A percentile compares a stretch with the other conserved stretches of the same genome.
These are phyloP conservation scores for Nakazawaea wickerhamii DNA, from an alignment of 805 yeast species.

Conservation along the genomic window DNA sequence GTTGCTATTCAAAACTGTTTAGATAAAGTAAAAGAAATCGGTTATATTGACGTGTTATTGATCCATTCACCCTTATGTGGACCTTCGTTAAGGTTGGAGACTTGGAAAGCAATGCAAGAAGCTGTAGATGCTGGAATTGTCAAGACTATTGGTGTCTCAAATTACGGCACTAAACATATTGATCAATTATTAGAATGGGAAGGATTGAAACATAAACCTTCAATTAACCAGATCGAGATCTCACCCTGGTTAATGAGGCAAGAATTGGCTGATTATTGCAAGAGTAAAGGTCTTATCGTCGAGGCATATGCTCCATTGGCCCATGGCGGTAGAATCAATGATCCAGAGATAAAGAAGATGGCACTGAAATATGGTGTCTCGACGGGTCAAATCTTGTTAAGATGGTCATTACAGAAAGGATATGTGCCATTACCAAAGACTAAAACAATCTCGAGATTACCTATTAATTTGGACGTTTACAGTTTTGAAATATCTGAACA, in stretches of 20 bases:
- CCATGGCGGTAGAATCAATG: constrained; percentile 52
- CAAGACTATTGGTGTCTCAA: constrained; percentile 73
- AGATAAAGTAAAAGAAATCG: constrained; percentile 43
- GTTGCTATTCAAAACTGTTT: constrained; percentile 54
- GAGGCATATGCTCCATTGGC: constrained; percentile 79
- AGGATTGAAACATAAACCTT: constrained; percentile 51
- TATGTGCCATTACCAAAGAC: constrained; percentile 70
- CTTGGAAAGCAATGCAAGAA: constrained; percentile 74
- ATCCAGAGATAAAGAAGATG: constrained; percentile 45
- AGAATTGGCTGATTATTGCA: constrained; percentile 58
- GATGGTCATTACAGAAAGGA: constrained; percentile 73
- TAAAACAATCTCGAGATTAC: constrained; percentile 43
- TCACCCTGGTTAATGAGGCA: constrained; percentile 78
- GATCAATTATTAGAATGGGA: constrained; percentile 57
- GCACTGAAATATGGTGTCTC: constrained; percentile 45
- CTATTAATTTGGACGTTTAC: constrained; percentile 49
- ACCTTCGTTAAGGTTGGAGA: constrained; percentile 43
- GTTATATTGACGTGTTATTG: constrained; percentile 68
- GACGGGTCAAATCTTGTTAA: constrained; percentile 58
- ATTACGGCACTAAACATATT: constrained; percentile 56
- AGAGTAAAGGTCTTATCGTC: constrained; percentile 47
- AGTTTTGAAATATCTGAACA: constrained; percentile 39
- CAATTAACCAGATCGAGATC: constrained; percentile 76
- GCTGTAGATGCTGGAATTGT: constrained; percentile 54
- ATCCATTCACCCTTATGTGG: constrained; percentile 61